Base-by-base conservation (phyloP, 352 stramenopile species). In the Peronospora destructor region DNA sequence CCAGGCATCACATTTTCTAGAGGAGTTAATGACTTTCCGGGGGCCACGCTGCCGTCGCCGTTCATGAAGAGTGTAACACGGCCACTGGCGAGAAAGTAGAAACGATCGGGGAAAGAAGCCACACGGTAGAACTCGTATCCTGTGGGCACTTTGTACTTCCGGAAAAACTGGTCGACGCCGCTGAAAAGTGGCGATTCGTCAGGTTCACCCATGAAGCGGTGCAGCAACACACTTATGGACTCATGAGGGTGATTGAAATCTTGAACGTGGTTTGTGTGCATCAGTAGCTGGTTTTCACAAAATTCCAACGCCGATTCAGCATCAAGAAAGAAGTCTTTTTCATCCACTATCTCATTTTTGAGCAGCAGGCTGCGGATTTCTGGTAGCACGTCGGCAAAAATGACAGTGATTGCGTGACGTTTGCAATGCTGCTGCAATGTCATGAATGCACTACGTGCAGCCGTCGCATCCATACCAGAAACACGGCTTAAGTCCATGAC, bases 401-500 rank as follows among this genome's bases (percentile, higher is more conserved):
- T 52, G 28, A 92, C 71, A 0, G 56, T 71, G 51, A 92, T 85
- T 8, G 63, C 59, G 53, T 90, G 56, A 35, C 61, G 68, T 49
- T 84, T 86, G 63, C 79, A 92, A 38, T 86, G 62, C 40, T 92
- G 76, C 61, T 84, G 74, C 30, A 92, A 49, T 40, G 89, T 89
- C 78, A 90, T 88, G 45, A 94, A 83, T 23, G 73, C 85, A 21
- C 69, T 84, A 12, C 84, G 81, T 19, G 82, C 81, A 5, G 83
- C 84, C 6, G 85, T 94, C 2, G 83, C 83, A 56, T 95, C 85
- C 77, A 95, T 94, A 26, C 84, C 85, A 13, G 84, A 90, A 26
- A 94, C 85, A 33, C 74, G 80, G 13, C 58, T 79, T 47, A 95
- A 95, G 44, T 95, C 84, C 66, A 95, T 85, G 17, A 95, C 81